These are phyloP conservation scores for Chaetoscypha palmicola DNA, from an alignment of 2,329 filamentous ascomycete species.

Conservation along the genomic window DNA sequence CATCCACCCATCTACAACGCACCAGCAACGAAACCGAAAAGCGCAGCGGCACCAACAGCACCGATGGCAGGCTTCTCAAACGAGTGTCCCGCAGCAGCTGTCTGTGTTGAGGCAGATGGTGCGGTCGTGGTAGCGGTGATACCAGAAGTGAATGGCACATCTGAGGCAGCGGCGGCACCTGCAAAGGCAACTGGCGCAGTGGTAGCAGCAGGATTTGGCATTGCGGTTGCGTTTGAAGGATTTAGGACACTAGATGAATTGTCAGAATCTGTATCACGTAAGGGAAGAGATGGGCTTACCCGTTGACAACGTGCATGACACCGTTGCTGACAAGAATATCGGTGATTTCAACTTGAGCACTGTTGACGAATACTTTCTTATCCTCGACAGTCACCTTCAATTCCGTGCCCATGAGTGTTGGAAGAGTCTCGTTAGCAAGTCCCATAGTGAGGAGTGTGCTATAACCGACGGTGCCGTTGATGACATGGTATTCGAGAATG, in stretches of 20 bases:
- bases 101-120: conserved; percentile 11
- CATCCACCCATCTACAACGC: neutral
- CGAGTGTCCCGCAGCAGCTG: conserved; percentile 1
- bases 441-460: conserved; percentile 32
- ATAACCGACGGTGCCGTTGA: conserved; percentile 25
- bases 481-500: conserved; percentile 31
- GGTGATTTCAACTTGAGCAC: conserved; percentile 30
- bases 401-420: conserved; percentile 21
- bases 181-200: conserved; percentile 9
- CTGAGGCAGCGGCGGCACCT: neutral
- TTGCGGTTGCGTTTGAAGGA: conserved; percentile 13
- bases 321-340: conserved; percentile 31
- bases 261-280: neutral
- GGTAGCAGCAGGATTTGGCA: conserved; percentile 7
- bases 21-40: conserved; percentile 7
- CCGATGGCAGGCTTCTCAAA: conserved; percentile 1
- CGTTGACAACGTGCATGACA: conserved; percentile 32
- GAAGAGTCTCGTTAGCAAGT: conserved; percentile 28
- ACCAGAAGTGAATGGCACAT: conserved; percentile 11
- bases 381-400: conserved; percentile 28
- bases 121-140: conserved; percentile 11
- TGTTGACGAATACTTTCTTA: conserved; percentile 34
- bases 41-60: conserved; percentile 6
- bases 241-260: conserved; percentile 11
- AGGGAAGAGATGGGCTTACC: conserved; percentile 12